A percentile compares a stretch with the other conserved stretches of the same genome.
phyloP scores from a whole-genome alignment of 192 early-diverging fungal species.

The Chytriomyces sp. region DNA sequence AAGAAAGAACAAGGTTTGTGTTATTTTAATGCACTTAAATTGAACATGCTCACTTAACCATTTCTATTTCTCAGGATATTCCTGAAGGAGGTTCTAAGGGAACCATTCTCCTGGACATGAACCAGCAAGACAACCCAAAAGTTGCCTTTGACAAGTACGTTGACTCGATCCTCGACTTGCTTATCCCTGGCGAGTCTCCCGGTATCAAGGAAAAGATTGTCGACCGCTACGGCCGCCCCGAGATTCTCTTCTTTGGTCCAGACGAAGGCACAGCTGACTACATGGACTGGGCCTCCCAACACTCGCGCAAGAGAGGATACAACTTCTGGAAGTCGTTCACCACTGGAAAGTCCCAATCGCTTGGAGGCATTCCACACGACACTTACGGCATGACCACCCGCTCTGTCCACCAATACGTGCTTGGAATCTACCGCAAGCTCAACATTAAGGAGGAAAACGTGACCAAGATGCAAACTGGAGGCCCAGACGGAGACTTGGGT shows the following conservation, averaged over 20 bases:
- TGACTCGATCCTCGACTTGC: slow-evolving; percentile 89
- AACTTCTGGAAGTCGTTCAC: slow-evolving; percentile 99
- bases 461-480: slow-evolving; percentile 95
- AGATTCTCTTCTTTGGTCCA: slow-evolving; percentile 99
- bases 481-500: slow-evolving; percentile 97
- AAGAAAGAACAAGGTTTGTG: slow-evolving; percentile 88
- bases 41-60: neutral
- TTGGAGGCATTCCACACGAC: slow-evolving; percentile 97
- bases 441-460: slow-evolving; percentile 79
- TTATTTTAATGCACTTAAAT: neutral
- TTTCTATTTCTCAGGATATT: slow-evolving; percentile 65
- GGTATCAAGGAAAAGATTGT: slow-evolving; percentile 98
- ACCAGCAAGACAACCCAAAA: slow-evolving; percentile 90
- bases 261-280: slow-evolving; percentile 98
- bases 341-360: slow-evolving; percentile 93
- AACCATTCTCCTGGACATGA: slow-evolving; percentile 92
- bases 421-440: slow-evolving; percentile 85
- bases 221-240: slow-evolving; percentile 86
- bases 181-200: slow-evolving; percentile 90
- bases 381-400: slow-evolving; percentile 98
- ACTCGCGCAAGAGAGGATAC: slow-evolving; percentile 84
- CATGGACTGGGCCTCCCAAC: slow-evolving; percentile 99
- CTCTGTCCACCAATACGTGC: slow-evolving; percentile 98
- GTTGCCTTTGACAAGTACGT: slow-evolving; percentile 99
- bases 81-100: slow-evolving; percentile 99